Evolutionary conservation across 1,284 basidiomycete genomes (phyloP).

Genomic region (Uromyces viciae-fabae): DNA sequence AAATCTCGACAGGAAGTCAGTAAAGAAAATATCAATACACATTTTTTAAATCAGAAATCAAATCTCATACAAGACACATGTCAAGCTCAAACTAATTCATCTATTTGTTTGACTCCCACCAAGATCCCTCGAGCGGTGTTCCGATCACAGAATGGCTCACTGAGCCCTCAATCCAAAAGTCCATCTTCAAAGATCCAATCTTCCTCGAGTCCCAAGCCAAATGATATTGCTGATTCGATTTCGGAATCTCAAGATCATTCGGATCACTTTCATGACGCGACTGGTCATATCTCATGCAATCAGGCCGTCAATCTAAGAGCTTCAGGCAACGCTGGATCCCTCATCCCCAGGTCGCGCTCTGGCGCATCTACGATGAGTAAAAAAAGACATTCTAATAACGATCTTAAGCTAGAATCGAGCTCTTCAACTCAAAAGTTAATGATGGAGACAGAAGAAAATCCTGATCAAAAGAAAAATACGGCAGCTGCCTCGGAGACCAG

Average conservation of each 20-base stretch:
- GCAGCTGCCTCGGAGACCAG: neutral
- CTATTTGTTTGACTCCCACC: slow-evolving; percentile 63
- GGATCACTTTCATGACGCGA: slow-evolving; percentile 6
- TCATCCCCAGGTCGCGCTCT: slow-evolving; percentile 35
- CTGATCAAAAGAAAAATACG: neutral
- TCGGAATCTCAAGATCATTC: slow-evolving; percentile 8
- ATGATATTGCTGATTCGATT: neutral
- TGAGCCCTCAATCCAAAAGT: slow-evolving; percentile 16
- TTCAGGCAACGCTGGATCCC: neutral
- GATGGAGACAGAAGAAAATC: neutral
- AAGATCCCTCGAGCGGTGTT: slow-evolving; percentile 81
- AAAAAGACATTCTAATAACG: slow-evolving; percentile 17
- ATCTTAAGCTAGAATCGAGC: slow-evolving; percentile 30
- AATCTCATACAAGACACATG: neutral
- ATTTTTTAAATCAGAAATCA: neutral
- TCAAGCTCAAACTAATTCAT: slow-evolving; percentile 15
- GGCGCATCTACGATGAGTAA: slow-evolving; percentile 17
- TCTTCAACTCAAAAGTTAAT: neutral
- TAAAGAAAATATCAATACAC: slow-evolving; percentile 32
- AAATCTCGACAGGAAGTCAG: slow-evolving; percentile 29
- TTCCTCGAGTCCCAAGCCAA: neutral
- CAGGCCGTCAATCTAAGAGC: neutral
- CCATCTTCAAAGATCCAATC: neutral
- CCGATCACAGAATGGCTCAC: slow-evolving; percentile 1
- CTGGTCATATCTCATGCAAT: neutral